phyloP scores from a whole-genome alignment of 208 protist genomes.

The Leishmania braziliensis region DNA sequence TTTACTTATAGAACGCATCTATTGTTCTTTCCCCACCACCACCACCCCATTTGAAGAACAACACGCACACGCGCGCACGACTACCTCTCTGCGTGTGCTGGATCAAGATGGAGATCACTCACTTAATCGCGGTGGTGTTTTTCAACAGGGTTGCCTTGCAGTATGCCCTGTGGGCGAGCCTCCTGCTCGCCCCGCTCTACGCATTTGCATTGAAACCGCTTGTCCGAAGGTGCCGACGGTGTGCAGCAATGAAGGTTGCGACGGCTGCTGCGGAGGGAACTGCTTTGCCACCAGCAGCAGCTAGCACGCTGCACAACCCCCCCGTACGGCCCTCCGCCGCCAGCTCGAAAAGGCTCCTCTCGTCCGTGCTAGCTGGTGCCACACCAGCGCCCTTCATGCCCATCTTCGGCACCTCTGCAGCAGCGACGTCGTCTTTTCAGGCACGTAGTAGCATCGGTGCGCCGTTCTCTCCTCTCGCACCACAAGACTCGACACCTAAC shows the following conservation, averaged over 20 bases:
- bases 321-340: constrained; percentile 14
- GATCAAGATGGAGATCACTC: constrained; percentile 1
- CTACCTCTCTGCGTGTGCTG: background rate
- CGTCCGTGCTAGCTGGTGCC: constrained; percentile 19
- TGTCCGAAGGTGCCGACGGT: constrained; percentile 15
- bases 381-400: constrained; percentile 11
- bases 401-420: constrained; percentile 8
- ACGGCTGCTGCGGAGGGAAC: background rate
- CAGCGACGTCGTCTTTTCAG: background rate
- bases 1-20: background rate
- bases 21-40: background rate
- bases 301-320: background rate
- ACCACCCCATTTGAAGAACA: background rate
- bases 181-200: constrained; percentile 59
- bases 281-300: background rate
- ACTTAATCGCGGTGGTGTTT: constrained; percentile 4
- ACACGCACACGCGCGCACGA: background rate
- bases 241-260: background rate
- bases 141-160: constrained; percentile 20
- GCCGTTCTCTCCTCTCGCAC: background rate
- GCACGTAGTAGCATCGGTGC: background rate
- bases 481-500: background rate
- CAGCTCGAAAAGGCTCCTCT: constrained; percentile 18
- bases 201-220: constrained; percentile 58
- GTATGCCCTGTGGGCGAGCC: constrained; percentile 31